A percentile compares a stretch with the other conserved stretches of the same genome.
These are phyloP conservation scores for Aspergillus olivimuriae DNA, from an alignment of 495 filamentous ascomycete species.

Conservation along the genomic window DNA sequence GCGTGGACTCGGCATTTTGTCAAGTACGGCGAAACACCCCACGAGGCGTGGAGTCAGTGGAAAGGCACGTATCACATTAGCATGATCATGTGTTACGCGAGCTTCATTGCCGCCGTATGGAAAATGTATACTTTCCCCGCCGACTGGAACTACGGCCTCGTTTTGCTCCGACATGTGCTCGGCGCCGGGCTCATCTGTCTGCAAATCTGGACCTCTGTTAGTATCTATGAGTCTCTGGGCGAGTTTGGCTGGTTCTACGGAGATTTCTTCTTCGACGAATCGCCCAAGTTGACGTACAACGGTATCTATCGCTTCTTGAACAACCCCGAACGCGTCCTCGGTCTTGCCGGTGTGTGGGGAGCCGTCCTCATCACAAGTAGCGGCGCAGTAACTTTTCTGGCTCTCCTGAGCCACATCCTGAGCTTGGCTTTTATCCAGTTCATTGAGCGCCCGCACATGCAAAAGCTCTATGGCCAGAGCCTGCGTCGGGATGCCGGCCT, in stretches of 20 bases:
- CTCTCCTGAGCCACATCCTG: slow-evolving; percentile 76
- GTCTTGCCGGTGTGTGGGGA: slow-evolving; percentile 94
- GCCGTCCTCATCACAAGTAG: slow-evolving; percentile 89
- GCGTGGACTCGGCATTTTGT: slow-evolving; percentile 94
- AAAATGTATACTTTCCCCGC: slow-evolving; percentile 87
- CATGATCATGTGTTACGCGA: slow-evolving; percentile 79
- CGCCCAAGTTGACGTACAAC: slow-evolving; percentile 83
- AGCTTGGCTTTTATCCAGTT: slow-evolving; percentile 85
- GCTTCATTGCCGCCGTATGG: slow-evolving; percentile 87
- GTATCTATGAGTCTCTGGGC: slow-evolving; percentile 92
- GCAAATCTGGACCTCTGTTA: slow-evolving; percentile 87
- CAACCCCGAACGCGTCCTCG: slow-evolving; percentile 91
- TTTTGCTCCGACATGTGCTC: slow-evolving; percentile 78
- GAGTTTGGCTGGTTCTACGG: slow-evolving; percentile 99
- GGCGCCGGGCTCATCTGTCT: slow-evolving; percentile 75
- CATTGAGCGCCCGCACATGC: slow-evolving; percentile 96
- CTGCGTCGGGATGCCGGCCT: slow-evolving; percentile 84
- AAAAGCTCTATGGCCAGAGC: slow-evolving; percentile 86
- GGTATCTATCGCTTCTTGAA: slow-evolving; percentile 98
- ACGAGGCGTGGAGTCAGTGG: slow-evolving; percentile 97
- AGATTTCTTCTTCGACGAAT: slow-evolving; percentile 87
- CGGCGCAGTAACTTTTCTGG: slow-evolving; percentile 72
- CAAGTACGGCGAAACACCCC: slow-evolving; percentile 84
- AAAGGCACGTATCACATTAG: slow-evolving; percentile 93
- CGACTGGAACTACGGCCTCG: slow-evolving; percentile 79